A percentile compares a stretch with the other conserved stretches of the same genome.
Evolutionary conservation across 768 basidiomycete species (phyloP).

Genomic region (Baorangia bicolor): DNA sequence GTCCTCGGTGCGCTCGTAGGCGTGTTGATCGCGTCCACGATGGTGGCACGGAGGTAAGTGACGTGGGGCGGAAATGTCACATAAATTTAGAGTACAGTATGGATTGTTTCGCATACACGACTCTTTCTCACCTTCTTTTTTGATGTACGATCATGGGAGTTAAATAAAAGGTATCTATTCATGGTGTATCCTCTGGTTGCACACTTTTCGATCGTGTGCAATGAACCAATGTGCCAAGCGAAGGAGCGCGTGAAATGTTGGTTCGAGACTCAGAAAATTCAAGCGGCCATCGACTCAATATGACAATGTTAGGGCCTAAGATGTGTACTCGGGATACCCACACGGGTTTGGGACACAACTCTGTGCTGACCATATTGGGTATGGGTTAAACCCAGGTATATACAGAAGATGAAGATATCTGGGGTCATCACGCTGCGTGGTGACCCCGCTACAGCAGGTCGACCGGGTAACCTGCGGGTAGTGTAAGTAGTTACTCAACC

Average conservation of each 20-base stretch:
- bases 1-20: constrained; percentile 63
- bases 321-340: too few relatives aligned
- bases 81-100: not conserved
- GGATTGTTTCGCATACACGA: not conserved
- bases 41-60: constrained; percentile 29
- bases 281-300: not conserved
- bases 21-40: constrained; percentile 52
- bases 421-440: too few relatives aligned
- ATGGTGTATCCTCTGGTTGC: not conserved
- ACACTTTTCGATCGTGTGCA: not conserved
- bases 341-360: too few relatives aligned
- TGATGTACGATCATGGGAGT: not conserved
- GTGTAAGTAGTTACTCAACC: too few relatives aligned
- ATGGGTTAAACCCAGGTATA: too few relatives aligned
- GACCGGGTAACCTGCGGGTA: too few relatives aligned
- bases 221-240: not conserved
- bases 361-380: too few relatives aligned
- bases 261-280: not conserved
- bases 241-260: not conserved
- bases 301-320: too few relatives aligned
- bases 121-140: not conserved
- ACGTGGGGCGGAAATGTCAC: not conserved
- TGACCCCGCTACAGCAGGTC: too few relatives aligned
- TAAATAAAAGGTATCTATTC: constrained; percentile 8
- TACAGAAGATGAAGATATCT: too few relatives aligned